A percentile compares a stretch with the other conserved stretches of the same genome.
Conservation (phyloP, 1,284 basidiomycete species). For the Malassezia dermatis region DNA sequence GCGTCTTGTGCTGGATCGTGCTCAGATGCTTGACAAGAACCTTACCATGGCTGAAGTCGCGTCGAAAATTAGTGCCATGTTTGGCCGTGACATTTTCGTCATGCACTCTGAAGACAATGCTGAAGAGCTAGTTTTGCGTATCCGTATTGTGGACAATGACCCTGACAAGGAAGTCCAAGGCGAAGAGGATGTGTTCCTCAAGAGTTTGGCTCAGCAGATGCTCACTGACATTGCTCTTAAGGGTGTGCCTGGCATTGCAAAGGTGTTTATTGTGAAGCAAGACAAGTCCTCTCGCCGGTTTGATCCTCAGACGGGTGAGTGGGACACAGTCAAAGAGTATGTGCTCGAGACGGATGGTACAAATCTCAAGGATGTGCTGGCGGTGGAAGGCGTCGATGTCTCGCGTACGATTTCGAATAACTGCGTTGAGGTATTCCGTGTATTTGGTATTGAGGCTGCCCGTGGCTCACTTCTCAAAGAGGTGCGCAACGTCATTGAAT, state of each 20-base stretch:
- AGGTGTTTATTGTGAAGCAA: constrained; percentile 86
- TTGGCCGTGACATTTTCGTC: constrained; percentile 92
- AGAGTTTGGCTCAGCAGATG: constrained; percentile 91
- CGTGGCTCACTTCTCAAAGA: constrained; percentile 87
- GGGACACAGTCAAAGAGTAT: constrained; percentile 60
- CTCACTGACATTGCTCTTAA: constrained; percentile 82
- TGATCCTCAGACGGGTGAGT: constrained; percentile 38
- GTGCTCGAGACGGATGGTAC: constrained; percentile 87
- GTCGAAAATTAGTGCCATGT: constrained; percentile 81
- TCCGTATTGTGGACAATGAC: constrained; percentile 74
- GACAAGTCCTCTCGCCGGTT: constrained; percentile 57
- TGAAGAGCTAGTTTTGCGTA: constrained; percentile 91
- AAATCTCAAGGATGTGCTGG: constrained; percentile 58
- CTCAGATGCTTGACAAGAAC: constrained; percentile 95
- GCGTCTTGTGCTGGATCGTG: constrained; percentile 88
- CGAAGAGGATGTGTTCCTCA: constrained; percentile 93
- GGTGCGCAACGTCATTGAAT: constrained; percentile 74
- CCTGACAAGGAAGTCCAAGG: constrained; percentile 83
- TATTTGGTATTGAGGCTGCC: constrained; percentile 96
- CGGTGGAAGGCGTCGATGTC: constrained; percentile 87
- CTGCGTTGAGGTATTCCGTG: constrained; percentile 87
- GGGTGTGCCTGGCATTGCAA: constrained; percentile 79
- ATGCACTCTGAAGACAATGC: constrained; percentile 99
- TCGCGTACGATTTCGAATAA: constrained; percentile 89
- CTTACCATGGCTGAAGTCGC: constrained; percentile 93